phyloP scores from a whole-genome alignment of 2,329 filamentous ascomycete species.

The Sporothrix pallida region DNA sequence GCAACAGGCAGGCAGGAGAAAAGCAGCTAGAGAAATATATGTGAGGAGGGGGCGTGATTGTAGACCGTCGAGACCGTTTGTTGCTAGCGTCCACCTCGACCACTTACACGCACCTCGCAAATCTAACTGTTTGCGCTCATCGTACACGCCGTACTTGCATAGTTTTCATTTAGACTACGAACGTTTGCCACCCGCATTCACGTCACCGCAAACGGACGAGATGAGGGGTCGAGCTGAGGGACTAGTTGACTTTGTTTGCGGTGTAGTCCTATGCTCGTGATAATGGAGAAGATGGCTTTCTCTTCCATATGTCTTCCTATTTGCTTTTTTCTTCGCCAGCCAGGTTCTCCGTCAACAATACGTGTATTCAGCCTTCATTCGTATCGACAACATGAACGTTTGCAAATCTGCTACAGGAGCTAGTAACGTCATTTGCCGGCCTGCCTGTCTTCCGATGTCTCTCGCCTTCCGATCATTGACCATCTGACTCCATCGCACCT shows the following conservation, averaged over 20 bases:
- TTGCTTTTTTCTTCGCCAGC: constrained; percentile 1
- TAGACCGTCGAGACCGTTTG: neutral
- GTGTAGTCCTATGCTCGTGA: neutral
- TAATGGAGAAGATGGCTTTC: neutral
- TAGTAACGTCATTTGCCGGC: neutral
- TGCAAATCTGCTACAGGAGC: no score
- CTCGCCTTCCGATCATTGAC: neutral
- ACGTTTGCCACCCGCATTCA: no score
- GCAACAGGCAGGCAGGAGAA: neutral
- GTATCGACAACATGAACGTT: no score
- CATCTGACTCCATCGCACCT: no score
- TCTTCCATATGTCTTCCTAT: constrained; percentile 4
- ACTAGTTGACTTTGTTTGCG: neutral
- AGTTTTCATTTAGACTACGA: no score
- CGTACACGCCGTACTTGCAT: no score
- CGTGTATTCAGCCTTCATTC: neutral
- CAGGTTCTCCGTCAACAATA: no score
- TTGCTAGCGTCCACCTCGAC: neutral
- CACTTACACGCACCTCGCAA: neutral
- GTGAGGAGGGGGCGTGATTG: neutral
- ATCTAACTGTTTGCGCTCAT: neutral
- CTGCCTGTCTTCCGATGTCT: neutral
- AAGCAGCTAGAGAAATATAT: neutral
- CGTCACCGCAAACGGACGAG: no score
- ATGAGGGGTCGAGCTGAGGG: no score